Evolutionary conservation across 2,329 filamentous ascomycete species (phyloP).

Genomic region (Dactylellina drechsleri): DNA sequence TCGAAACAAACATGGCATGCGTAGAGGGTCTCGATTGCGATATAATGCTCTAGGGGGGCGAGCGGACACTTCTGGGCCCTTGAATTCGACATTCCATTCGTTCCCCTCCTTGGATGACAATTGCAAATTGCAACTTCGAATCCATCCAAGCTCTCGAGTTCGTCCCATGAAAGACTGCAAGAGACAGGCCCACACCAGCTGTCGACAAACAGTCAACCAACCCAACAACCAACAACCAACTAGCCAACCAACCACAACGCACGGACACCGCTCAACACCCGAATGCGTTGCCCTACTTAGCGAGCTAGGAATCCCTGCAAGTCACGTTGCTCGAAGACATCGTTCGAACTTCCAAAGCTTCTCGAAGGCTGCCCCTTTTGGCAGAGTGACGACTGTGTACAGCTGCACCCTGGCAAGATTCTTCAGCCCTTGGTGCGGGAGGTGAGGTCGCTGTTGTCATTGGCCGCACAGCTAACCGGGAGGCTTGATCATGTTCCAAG

Average conservation of each 20-base stretch:
- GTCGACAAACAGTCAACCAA: background rate
- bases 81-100: no score
- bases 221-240: conserved; percentile 2
- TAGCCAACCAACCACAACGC: background rate
- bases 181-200: no score
- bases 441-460: conserved; percentile 33
- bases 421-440: conserved; percentile 30
- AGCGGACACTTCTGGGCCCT: conserved; percentile 10
- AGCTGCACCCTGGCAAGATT: conserved; percentile 31
- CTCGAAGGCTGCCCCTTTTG: conserved; percentile 45
- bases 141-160: background rate
- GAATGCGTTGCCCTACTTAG: conserved; percentile 46
- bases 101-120: background rate
- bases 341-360: conserved; percentile 39
- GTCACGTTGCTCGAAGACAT: conserved; percentile 35
- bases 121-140: background rate
- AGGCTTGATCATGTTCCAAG: conserved; percentile 43
- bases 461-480: conserved; percentile 27
- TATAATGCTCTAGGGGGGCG: conserved; percentile 9
- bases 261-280: background rate
- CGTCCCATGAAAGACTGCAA: no score
- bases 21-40: background rate
- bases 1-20: conserved; percentile 2
- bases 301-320: conserved; percentile 43
- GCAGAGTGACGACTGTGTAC: conserved; percentile 36